Percentiles rank a stretch among this genome's conserved stretches.
These are phyloP conservation scores for Ophiostoma sp. DNA, from an alignment of 2,329 filamentous ascomycete genomes.

Conservation along the genomic window DNA sequence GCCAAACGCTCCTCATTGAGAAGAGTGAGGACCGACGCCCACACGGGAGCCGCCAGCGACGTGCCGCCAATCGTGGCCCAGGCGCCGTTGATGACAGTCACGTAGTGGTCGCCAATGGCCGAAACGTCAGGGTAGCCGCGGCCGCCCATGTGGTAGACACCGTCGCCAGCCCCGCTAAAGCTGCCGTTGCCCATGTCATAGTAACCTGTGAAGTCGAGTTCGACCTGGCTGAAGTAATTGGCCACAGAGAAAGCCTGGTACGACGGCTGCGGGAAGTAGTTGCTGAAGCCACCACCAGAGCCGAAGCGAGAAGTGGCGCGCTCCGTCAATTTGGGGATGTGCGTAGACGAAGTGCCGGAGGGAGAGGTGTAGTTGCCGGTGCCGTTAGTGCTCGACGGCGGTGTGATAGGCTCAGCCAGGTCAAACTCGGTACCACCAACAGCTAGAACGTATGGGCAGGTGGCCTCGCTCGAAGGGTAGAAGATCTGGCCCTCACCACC, in stretches of 20 bases:
- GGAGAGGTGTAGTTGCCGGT: conserved; percentile 18
- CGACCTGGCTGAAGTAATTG: conserved; percentile 40
- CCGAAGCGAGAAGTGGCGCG: conserved; percentile 33
- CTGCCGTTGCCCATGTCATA: conserved; percentile 28
- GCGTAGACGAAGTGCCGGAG: background rate
- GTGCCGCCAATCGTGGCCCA: conserved; percentile 49
- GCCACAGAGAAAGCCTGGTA: conserved; percentile 47
- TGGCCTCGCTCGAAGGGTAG: conserved; percentile 30
- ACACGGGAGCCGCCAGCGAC: conserved; percentile 58
- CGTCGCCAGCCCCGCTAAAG: conserved; percentile 25
- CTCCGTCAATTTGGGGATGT: conserved; percentile 27
- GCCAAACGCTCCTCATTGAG: conserved; percentile 62
- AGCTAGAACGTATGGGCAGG: conserved; percentile 52
- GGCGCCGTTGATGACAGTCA: conserved; percentile 34
- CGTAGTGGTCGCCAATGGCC: conserved; percentile 34
- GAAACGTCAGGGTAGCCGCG: conserved; percentile 36
- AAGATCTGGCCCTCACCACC: conserved; percentile 32
- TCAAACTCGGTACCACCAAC: conserved; percentile 53
- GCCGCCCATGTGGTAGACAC: conserved; percentile 32
- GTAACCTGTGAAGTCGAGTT: conserved; percentile 31
- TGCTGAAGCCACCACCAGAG: conserved; percentile 49
- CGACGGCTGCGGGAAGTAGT: conserved; percentile 45
- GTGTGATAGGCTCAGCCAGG: conserved; percentile 15
- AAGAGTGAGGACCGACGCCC: conserved; percentile 59
- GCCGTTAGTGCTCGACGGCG: conserved; percentile 9